Evolutionary conservation across 2,329 filamentous ascomycete genomes (phyloP).

Genomic region (Rhinocladiella mackenziei): DNA sequence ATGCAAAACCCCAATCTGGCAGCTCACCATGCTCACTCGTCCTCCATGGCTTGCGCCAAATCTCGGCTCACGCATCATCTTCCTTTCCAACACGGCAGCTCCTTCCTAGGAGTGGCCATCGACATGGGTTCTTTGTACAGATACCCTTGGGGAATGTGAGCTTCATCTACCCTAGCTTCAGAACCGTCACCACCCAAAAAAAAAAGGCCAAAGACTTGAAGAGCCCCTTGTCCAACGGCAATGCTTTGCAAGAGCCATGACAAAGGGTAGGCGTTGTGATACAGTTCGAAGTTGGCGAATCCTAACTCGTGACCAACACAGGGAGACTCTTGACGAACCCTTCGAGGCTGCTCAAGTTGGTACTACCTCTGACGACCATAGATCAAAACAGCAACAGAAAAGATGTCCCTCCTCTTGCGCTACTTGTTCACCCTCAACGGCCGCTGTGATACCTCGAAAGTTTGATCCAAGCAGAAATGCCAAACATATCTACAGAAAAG

Average conservation of each 20-base stretch:
- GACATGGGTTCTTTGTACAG: too few relatives aligned
- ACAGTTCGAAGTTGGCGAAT: too few relatives aligned
- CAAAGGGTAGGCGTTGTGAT: constrained; percentile 50
- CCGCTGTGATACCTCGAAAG: constrained; percentile 86
- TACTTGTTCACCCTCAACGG: constrained; percentile 84
- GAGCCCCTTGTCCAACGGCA: constrained; percentile 52
- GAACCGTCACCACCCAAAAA: constrained; percentile 18
- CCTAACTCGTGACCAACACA: constrained; percentile 31
- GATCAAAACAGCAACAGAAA: constrained; percentile 59
- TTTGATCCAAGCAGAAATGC: constrained; percentile 81
- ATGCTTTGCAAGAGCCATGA: constrained; percentile 57
- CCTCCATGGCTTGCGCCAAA: constrained; percentile 4
- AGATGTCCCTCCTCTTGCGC: constrained; percentile 75
- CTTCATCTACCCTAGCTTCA: not conserved
- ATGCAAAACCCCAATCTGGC: not conserved
- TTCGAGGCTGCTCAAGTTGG: constrained; percentile 72
- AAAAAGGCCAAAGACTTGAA: constrained; percentile 27
- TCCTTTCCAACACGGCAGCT: not conserved
- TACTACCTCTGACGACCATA: constrained; percentile 66
- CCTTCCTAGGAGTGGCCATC: not conserved
- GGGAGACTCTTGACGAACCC: constrained; percentile 78
- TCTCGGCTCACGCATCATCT: constrained; percentile 2
- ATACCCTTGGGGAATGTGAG: not conserved
- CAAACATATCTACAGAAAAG: constrained; percentile 58
- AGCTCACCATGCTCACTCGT: not conserved